These are phyloP conservation scores for Corinectria fuckeliana DNA, from an alignment of 2,329 filamentous ascomycete species.

Conservation along the genomic window DNA sequence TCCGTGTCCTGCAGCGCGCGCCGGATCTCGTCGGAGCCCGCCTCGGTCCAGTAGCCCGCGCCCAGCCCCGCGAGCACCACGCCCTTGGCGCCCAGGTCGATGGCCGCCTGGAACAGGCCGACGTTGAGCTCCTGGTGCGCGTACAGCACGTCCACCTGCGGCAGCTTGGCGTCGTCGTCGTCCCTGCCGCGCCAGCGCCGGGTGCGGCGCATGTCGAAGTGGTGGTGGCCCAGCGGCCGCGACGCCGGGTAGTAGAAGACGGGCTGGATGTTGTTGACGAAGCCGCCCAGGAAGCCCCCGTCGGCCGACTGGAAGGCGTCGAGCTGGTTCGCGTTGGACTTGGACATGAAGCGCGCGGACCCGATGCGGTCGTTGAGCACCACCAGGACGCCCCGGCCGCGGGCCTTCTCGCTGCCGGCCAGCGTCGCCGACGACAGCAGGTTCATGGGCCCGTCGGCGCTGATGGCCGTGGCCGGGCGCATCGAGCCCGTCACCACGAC, in stretches of 20 bases:
- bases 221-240: slow-evolving; percentile 53
- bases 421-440: slow-evolving; percentile 65
- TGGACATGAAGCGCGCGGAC: slow-evolving; percentile 63
- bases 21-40: slow-evolving; percentile 49
- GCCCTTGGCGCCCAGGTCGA: slow-evolving; percentile 58
- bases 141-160: slow-evolving; percentile 63
- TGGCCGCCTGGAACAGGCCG: slow-evolving; percentile 53
- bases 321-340: slow-evolving; percentile 67
- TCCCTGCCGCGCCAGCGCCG: slow-evolving; percentile 23
- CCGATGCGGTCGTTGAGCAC: slow-evolving; percentile 68
- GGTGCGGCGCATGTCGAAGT: slow-evolving; percentile 47
- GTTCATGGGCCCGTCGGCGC: slow-evolving; percentile 69
- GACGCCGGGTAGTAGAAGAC: slow-evolving; percentile 65
- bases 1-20: slow-evolving; percentile 52
- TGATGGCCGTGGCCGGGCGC: slow-evolving; percentile 67
- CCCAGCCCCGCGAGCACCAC: slow-evolving; percentile 63
- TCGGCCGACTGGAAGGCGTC: slow-evolving; percentile 68
- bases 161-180: slow-evolving; percentile 46
- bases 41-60: slow-evolving; percentile 55
- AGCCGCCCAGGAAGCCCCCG: slow-evolving; percentile 62
- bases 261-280: slow-evolving; percentile 64
- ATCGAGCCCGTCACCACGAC: slow-evolving; percentile 67
- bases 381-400: slow-evolving; percentile 62
- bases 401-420: slow-evolving; percentile 53
- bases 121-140: slow-evolving; percentile 60